These are phyloP conservation scores for Euphorbia tirucalli DNA, from an alignment of 345 rosid genomes.

Conservation along the genomic window DNA sequence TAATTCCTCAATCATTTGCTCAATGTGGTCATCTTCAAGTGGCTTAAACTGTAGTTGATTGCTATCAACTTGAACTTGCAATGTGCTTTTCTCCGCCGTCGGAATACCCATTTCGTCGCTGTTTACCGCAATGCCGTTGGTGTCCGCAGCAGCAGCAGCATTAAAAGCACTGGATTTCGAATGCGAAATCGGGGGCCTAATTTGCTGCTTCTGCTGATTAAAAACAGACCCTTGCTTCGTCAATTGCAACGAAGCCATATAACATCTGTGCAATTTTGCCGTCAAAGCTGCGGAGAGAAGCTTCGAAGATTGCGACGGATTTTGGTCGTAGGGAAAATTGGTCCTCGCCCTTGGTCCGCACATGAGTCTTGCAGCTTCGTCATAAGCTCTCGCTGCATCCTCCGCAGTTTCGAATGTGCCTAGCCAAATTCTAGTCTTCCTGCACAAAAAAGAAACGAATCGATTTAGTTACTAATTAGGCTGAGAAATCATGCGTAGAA, in stretches of 20 bases:
- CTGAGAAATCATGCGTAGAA: too few relatives aligned
- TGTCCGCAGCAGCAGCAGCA: neutral
- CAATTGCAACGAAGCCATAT: slow-evolving; percentile 89
- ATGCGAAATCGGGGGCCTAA: slow-evolving; percentile 24
- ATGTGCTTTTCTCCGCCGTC: slow-evolving; percentile 32
- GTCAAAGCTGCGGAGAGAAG: slow-evolving; percentile 89
- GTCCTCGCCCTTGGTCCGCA: slow-evolving; percentile 93
- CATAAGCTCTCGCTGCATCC: slow-evolving; percentile 94
- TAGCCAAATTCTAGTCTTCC: slow-evolving; percentile 96
- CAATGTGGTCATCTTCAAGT: slow-evolving; percentile 86
- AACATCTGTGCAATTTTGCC: slow-evolving; percentile 86
- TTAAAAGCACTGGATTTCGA: neutral
- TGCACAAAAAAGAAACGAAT: slow-evolving; percentile 36
- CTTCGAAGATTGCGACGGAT: slow-evolving; percentile 64
- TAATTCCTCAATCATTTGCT: slow-evolving; percentile 95
- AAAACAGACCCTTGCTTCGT: slow-evolving; percentile 53
- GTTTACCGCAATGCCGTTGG: slow-evolving; percentile 29
- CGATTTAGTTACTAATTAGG: neutral
- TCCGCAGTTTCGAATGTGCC: slow-evolving; percentile 98
- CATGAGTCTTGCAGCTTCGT: slow-evolving; percentile 98
- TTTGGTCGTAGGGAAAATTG: slow-evolving; percentile 85
- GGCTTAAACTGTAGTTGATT: slow-evolving; percentile 36
- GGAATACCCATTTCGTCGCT: slow-evolving; percentile 21
- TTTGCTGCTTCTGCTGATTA: slow-evolving; percentile 21
- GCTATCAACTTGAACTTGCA: slow-evolving; percentile 31